Evolutionary conservation across 805 yeast genomes (phyloP).

Genomic region (Wickerhamomyces queroliae): DNA sequence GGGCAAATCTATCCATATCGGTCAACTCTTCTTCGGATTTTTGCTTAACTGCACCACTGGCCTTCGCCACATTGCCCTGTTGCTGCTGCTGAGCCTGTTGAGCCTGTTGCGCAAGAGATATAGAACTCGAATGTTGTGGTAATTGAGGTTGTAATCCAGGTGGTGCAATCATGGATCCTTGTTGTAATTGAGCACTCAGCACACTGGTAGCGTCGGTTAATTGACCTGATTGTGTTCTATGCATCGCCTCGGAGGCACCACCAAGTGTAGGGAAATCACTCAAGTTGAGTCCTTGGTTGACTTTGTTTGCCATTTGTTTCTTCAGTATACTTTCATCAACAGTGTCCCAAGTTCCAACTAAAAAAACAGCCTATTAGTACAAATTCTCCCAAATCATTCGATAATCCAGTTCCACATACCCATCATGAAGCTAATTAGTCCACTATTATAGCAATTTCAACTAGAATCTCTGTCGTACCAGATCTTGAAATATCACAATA

Average conservation of each 20-base stretch:
- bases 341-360: conserved; percentile 11
- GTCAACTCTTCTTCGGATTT: conserved; percentile 19
- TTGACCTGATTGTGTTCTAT: conserved; percentile 8
- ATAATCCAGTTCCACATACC: no score
- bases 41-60: not conserved
- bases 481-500: no score
- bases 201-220: no score
- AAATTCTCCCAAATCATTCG: not conserved
- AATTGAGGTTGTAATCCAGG: conserved; percentile 3
- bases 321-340: conserved; percentile 7
- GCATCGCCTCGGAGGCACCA: not conserved
- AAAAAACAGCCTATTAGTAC: not conserved
- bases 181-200: conserved; percentile 7
- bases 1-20: conserved; percentile 60
- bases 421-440: no score
- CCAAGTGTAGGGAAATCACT: conserved; percentile 2
- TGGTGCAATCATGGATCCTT: conserved; percentile 5
- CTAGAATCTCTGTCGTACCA: no score
- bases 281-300: not conserved
- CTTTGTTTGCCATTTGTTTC: conserved; percentile 3
- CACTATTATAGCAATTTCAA: no score
- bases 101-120: conserved; percentile 1
- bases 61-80: conserved; percentile 2
- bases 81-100: conserved; percentile 5
- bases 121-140: not conserved